Conservation (phyloP, 2,329 filamentous ascomycete genomes). For the Emydomyces testavorans region DNA sequence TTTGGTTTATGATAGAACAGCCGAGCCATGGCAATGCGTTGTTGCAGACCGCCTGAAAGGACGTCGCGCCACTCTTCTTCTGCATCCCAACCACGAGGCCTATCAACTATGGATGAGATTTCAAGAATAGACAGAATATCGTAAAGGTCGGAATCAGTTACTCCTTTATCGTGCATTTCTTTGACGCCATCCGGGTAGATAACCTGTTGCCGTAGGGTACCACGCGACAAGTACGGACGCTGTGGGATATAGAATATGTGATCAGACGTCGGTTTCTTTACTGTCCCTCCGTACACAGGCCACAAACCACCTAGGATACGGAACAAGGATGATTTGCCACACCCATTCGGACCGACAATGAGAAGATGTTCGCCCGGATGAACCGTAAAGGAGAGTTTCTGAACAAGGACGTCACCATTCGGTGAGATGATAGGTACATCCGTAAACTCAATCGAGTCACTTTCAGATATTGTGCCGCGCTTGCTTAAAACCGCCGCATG, state of each 20-base stretch:
- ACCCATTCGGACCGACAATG: slow-evolving; percentile 92
- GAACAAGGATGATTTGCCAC: slow-evolving; percentile 92
- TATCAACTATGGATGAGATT: slow-evolving; percentile 68
- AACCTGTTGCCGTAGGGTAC: slow-evolving; percentile 88
- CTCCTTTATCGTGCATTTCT: slow-evolving; percentile 72
- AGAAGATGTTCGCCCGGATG: slow-evolving; percentile 79
- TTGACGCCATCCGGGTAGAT: slow-evolving; percentile 86
- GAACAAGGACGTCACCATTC: slow-evolving; percentile 85
- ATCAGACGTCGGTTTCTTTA: slow-evolving; percentile 79
- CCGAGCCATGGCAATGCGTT: slow-evolving; percentile 91
- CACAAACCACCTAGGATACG: slow-evolving; percentile 90
- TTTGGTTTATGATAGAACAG: slow-evolving; percentile 87
- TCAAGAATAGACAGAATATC: slow-evolving; percentile 67
- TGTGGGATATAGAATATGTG: slow-evolving; percentile 98
- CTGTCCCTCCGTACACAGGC: slow-evolving; percentile 92
- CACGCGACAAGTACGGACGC: slow-evolving; percentile 81
- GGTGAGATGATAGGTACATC: slow-evolving; percentile 93
- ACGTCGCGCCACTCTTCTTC: slow-evolving; percentile 96
- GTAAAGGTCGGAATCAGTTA: slow-evolving; percentile 70
- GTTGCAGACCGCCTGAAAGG: slow-evolving; percentile 81
- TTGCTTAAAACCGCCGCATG: slow-evolving; percentile 74
- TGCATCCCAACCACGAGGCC: slow-evolving; percentile 76
- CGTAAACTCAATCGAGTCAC: slow-evolving; percentile 70
- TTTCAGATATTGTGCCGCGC: slow-evolving; percentile 71
- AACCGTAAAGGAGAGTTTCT: slow-evolving; percentile 75